Evolutionary conservation across 2,329 filamentous ascomycete genomes (phyloP), one percentile per base, ranked within the genome.

Genomic region (Penicillium frequentans): DNA sequence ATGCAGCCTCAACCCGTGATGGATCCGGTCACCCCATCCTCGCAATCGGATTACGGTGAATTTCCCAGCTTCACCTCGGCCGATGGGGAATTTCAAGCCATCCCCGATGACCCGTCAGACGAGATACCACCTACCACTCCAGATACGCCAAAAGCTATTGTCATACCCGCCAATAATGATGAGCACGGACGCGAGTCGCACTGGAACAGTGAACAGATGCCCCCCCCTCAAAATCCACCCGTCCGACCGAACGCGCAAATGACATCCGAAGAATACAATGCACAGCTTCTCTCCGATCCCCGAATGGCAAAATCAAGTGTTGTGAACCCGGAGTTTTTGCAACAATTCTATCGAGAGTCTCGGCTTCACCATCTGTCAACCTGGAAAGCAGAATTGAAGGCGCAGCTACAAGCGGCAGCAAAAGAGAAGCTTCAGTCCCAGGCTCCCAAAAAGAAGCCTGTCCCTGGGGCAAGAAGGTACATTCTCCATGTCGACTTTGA

Each of bases 401-500:
- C 91, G 0, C 87, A 90, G 66, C 87, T 99, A 70, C 93, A 97
- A 74, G 86, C 84, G 8, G 79, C 96, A 54, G 88, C 93, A 9
- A 84, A 85, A 1, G 89, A 96, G 64, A 91, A 88, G 68, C 73
- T 71, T 10, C 66, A 71, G 75, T 77, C 72, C 21, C 70, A 71
- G 75, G 82, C 70, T 65, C 71, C 61, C 6, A 78, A 64, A 80
- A 78, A 78, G 56, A 83, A 87, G 66, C 80, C 81, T 43, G 81
- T 81, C 26, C 79, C 83, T 13, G 90, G 88, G 0, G 77, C 86
- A 3, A 83, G 93, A 58, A 81, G 90, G 50, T 99, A 98, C 67
- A 83, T 99, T 52, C 84, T 99, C 69, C 95, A 99, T 68, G 91
- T 99, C 29, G 95, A 99, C 70, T 99, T 99, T 72, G 96, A 99